Conservation (phyloP, 805 yeast genomes). For the Yamadazyma laniorum region DNA sequence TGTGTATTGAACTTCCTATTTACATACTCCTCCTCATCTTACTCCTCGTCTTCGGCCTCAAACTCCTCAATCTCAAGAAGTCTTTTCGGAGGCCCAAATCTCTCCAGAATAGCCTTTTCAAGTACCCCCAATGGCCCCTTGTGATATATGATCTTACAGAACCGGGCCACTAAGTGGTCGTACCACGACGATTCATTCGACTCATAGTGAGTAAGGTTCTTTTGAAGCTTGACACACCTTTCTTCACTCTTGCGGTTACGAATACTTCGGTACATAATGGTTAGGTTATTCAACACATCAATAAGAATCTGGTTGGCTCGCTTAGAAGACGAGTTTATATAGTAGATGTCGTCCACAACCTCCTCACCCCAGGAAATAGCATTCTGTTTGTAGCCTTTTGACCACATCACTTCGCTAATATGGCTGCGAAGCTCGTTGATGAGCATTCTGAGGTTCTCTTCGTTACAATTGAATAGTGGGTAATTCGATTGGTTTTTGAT, state of each 20-base stretch:
- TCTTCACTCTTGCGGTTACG: conserved; percentile 23
- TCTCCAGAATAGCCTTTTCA: conserved; percentile 38
- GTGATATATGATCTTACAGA: conserved; percentile 38
- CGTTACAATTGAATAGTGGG: conserved; percentile 38
- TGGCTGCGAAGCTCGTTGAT: conserved; percentile 37
- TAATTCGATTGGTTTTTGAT: conserved; percentile 24
- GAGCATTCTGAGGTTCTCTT: conserved; percentile 25
- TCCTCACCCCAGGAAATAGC: conserved; percentile 45
- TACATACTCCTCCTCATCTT: conserved; percentile 7
- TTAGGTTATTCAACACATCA: conserved; percentile 31
- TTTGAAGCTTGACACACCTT: conserved; percentile 27
- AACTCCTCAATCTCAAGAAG: conserved; percentile 39
- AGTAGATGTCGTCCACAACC: conserved; percentile 35
- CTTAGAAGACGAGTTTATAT: conserved; percentile 24
- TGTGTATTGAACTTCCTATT: too few species aligned
- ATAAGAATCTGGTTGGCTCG: conserved; percentile 28
- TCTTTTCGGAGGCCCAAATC: conserved; percentile 35
- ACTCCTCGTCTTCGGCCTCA: conserved; percentile 41
- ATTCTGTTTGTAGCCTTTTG: conserved; percentile 34
- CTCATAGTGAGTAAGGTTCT: conserved; percentile 27
- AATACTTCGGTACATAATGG: conserved; percentile 28
- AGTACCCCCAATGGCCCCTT: conserved; percentile 43
- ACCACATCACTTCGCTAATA: conserved; percentile 43
- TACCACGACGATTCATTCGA: conserved; percentile 29
- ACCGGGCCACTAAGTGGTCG: conserved; percentile 29